These are phyloP conservation scores for Ganoderma multipileum DNA, from an alignment of 1,284 basidiomycete genomes.

Conservation along the genomic window DNA sequence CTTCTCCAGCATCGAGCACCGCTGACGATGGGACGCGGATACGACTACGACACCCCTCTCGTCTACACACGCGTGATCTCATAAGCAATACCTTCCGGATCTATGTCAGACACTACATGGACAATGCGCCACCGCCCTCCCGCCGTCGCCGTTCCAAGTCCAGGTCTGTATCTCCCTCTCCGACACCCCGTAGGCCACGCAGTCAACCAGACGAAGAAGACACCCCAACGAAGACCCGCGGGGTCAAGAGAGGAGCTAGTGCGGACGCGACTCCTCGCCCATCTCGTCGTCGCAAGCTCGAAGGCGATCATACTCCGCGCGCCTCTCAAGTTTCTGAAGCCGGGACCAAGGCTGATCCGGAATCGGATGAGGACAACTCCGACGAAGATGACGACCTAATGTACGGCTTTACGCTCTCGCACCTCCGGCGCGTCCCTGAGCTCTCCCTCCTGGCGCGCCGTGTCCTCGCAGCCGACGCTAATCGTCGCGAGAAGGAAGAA, in stretches of 20 bases:
- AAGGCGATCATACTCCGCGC: not conserved
- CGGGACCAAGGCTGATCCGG: slow-evolving; percentile 21
- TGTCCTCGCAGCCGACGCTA: slow-evolving; percentile 64
- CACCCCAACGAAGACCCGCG: slow-evolving; percentile 8
- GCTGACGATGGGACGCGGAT: slow-evolving; percentile 10
- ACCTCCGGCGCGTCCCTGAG: slow-evolving; percentile 77
- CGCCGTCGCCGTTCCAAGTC: not conserved
- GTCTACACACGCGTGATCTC: slow-evolving; percentile 67
- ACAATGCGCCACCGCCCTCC: slow-evolving; percentile 45
- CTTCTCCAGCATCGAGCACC: slow-evolving; percentile 17
- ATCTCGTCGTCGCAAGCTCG: not conserved
- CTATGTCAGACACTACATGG: slow-evolving; percentile 81
- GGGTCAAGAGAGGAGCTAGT: not conserved
- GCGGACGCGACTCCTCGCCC: slow-evolving; percentile 28
- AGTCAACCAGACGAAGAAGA: not conserved
- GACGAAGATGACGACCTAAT: slow-evolving; percentile 28
- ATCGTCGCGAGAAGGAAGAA: slow-evolving; percentile 54
- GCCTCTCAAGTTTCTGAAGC: not conserved
- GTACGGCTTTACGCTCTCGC: slow-evolving; percentile 71
- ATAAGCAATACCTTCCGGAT: slow-evolving; percentile 73
- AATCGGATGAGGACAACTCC: slow-evolving; percentile 27
- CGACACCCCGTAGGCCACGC: slow-evolving; percentile 16
- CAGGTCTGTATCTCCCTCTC: slow-evolving; percentile 31
- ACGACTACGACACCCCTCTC: slow-evolving; percentile 71
- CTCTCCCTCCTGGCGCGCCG: slow-evolving; percentile 64